Evolutionary conservation across 331 rosid species (phyloP).

Genomic region (Acacia pycnantha): DNA sequence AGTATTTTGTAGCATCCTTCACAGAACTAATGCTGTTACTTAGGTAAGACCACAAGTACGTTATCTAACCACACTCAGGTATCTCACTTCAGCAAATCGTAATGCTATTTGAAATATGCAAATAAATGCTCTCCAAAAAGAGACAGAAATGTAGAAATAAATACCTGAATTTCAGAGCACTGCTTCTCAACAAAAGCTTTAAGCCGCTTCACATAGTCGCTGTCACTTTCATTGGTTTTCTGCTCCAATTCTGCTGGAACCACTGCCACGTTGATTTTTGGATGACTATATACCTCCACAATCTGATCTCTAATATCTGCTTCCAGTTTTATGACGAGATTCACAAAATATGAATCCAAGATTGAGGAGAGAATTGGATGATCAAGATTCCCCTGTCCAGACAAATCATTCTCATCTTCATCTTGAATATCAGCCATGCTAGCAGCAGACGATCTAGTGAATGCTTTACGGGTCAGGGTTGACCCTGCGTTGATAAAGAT

Average conservation of each 20-base stretch:
- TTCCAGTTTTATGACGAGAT: conserved; percentile 58
- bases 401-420: conserved; percentile 47
- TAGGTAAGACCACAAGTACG: neutral
- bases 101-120: neutral
- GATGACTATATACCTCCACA: conserved; percentile 75
- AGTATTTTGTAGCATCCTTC: neutral
- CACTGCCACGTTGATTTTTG: conserved; percentile 79
- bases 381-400: conserved; percentile 58
- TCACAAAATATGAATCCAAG: conserved; percentile 67
- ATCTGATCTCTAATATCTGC: conserved; percentile 70
- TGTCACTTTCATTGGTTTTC: conserved; percentile 69
- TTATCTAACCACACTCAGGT: conserved; percentile 21
- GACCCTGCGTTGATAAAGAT: conserved; percentile 57
- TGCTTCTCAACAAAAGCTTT: conserved; percentile 86
- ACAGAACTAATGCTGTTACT: neutral
- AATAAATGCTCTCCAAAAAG: conserved; percentile 6
- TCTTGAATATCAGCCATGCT: conserved; percentile 84
- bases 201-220: conserved; percentile 79
- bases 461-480: conserved; percentile 47
- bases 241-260: conserved; percentile 94
- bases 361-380: conserved; percentile 75
- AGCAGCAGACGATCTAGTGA: conserved; percentile 83
- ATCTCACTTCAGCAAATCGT: neutral
- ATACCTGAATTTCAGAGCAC: conserved; percentile 91
- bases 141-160: conserved; percentile 14